phyloP scores from a whole-genome alignment of 768 basidiomycete species.

The Multifurca ochricompacta region DNA sequence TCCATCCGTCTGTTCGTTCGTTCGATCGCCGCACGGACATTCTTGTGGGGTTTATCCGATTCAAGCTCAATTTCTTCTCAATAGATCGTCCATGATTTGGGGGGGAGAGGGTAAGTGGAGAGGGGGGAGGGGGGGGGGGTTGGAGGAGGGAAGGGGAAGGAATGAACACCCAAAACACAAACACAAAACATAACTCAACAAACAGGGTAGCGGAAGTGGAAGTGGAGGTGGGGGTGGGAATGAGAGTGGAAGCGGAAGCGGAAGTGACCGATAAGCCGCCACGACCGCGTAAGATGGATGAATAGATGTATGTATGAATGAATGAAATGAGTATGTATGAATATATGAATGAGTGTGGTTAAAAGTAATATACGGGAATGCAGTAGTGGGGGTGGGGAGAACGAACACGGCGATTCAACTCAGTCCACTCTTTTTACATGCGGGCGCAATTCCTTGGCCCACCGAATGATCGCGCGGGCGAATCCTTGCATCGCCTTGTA shows the following conservation, averaged over 20 bases:
- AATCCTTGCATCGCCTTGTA: neutral
- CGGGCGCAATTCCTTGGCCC: neutral
- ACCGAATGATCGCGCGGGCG: conserved; percentile 7
- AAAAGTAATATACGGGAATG: too few relatives aligned
- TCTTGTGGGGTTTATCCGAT: conserved; percentile 1
- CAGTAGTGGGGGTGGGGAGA: neutral
- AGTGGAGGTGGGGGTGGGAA: neutral
- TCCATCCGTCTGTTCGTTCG: neutral
- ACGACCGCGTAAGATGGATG: too few relatives aligned
- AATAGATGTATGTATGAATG: too few relatives aligned
- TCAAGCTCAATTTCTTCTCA: neutral
- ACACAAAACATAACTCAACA: too few relatives aligned
- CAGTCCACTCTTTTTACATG: neutral
- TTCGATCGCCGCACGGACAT: conserved; percentile 1
- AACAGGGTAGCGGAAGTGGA: neutral
- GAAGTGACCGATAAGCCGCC: neutral
- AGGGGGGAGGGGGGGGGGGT: neutral
- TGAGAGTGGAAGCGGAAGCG: neutral
- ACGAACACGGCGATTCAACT: neutral
- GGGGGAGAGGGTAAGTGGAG: neutral
- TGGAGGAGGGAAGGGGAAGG: neutral
- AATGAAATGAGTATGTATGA: too few relatives aligned
- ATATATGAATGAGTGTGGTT: too few relatives aligned
- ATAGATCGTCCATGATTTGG: neutral
- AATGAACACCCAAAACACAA: too few relatives aligned